Evolutionary conservation across 1,284 basidiomycete species (phyloP), one percentile per base, ranked within the genome.

Genomic region (Fistulinella cinereoalba): DNA sequence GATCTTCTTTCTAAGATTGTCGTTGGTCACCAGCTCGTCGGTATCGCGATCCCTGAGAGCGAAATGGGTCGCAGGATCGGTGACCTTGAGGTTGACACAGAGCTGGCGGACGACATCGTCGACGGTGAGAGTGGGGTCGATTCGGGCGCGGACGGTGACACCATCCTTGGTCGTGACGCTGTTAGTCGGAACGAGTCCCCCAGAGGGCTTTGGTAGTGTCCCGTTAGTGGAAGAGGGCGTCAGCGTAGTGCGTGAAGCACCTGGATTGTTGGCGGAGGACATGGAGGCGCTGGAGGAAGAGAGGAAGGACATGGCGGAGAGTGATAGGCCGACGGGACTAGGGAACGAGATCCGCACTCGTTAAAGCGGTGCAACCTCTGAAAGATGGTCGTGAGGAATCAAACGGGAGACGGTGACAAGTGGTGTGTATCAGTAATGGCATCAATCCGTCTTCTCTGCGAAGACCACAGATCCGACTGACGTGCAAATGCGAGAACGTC

Each of bases 1-100:
- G 52, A 94, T 91, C 71, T 88, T 91, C 70, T 80, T 85, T 61
- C 81, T 77, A 61, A 92, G 69, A 64, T 90, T 96, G 52, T 91
- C 87, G 60, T 93, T 91, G 22, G 93, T 96, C n/a, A 98, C 85
- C 39, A 97, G 71, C 58, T 90, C 88, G 55, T 93, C 90, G 23
- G 76, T 80, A 56, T 94, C 90, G n/a, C 66, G 66, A 61, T 97
- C 93, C 56, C 95, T 76, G 47, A 98, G 68, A 2, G 92, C 91
- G 59, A 87, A 94, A 50, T 91, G 76, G 4, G 82, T 79, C 12
- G 90, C 81, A 0, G 89, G 82, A 44, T 94, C 92, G 51, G 84
- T 83, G 40, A 95, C 83, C 60, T 88, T 86, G 56, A 97, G 73
- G 64, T 88, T 89, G 53, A 84, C 69, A 57, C 86, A 89, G 13